Evolutionary conservation across 805 yeast species (phyloP).

Genomic region (Metschnikowia cerradonensis): DNA sequence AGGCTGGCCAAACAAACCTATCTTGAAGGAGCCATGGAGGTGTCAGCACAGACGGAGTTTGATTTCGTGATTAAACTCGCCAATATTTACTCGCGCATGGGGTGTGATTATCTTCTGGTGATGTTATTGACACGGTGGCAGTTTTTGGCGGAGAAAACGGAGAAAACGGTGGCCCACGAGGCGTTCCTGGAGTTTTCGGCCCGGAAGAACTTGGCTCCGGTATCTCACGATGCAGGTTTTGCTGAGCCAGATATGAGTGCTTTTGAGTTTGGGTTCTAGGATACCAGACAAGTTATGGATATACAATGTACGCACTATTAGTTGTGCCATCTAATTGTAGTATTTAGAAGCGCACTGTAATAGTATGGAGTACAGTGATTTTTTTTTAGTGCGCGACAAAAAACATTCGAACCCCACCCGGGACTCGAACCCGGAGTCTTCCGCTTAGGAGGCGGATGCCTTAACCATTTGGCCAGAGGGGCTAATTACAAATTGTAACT

Average conservation of each 20-base stretch:
- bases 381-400: neutral
- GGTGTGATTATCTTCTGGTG: slow-evolving; percentile 77
- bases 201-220: slow-evolving; percentile 4
- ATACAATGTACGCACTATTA: too few species aligned
- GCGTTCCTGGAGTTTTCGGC: slow-evolving; percentile 17
- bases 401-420: slow-evolving; percentile 29
- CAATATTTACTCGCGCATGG: slow-evolving; percentile 77
- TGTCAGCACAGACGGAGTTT: slow-evolving; percentile 49
- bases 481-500: slow-evolving; percentile 17
- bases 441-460: slow-evolving; percentile 46
- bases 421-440: slow-evolving; percentile 39
- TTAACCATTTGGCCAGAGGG: slow-evolving; percentile 54
- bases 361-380: neutral
- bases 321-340: neutral
- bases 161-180: slow-evolving; percentile 2
- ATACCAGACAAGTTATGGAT: too few species aligned
- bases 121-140: slow-evolving; percentile 65
- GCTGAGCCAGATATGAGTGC: slow-evolving; percentile 77
- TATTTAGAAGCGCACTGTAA: neutral
- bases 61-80: slow-evolving; percentile 59
- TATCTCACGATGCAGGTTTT: slow-evolving; percentile 47
- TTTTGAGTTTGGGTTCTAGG: slow-evolving; percentile 45
- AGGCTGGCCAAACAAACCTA: slow-evolving; percentile 50
- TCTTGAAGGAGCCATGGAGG: slow-evolving; percentile 45
- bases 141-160: slow-evolving; percentile 32